Conservation (phyloP, 441 rosid genomes). For the Eutrema salsugineum region DNA sequence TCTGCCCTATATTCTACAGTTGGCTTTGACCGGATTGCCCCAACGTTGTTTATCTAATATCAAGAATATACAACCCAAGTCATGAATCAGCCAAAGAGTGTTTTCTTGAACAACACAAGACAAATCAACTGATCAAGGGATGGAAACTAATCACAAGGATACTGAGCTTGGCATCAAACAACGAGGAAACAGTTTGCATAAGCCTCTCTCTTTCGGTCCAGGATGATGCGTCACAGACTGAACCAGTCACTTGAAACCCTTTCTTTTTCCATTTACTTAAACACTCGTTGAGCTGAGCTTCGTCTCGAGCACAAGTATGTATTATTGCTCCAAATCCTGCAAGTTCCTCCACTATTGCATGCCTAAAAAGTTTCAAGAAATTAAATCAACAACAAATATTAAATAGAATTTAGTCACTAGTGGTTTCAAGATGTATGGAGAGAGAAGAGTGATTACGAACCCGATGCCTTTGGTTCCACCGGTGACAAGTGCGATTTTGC, state of each 20-base stretch:
- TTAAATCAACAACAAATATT: too few relatives aligned
- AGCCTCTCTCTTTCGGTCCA: constrained; percentile 38
- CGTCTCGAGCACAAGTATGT: constrained; percentile 24
- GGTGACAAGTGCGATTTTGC: constrained; percentile 2
- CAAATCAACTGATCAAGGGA: not conserved
- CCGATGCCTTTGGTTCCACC: not conserved
- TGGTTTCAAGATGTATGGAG: not conserved
- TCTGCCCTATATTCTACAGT: not conserved
- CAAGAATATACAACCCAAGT: not conserved
- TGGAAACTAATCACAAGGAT: constrained; percentile 6
- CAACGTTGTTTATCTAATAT: not conserved
- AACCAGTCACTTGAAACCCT: constrained; percentile 30
- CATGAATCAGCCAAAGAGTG: not conserved
- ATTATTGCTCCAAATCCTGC: constrained; percentile 21
- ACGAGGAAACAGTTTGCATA: constrained; percentile 37
- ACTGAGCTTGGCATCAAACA: constrained; percentile 44
- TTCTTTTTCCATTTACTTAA: constrained; percentile 23
- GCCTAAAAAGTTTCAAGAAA: constrained; percentile 30
- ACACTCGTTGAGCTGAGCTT: constrained; percentile 20
- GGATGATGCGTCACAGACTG: constrained; percentile 48
- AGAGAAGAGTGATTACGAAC: not conserved
- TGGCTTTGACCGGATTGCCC: not conserved
- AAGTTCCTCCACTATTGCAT: constrained; percentile 43
- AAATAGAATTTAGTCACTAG: not conserved
- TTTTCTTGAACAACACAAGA: not conserved